Percentiles rank a stretch among this genome's conserved stretches.
These are phyloP conservation scores for Aureobasidium lini DNA, from an alignment of 2,329 filamentous ascomycete species.

Conservation along the genomic window DNA sequence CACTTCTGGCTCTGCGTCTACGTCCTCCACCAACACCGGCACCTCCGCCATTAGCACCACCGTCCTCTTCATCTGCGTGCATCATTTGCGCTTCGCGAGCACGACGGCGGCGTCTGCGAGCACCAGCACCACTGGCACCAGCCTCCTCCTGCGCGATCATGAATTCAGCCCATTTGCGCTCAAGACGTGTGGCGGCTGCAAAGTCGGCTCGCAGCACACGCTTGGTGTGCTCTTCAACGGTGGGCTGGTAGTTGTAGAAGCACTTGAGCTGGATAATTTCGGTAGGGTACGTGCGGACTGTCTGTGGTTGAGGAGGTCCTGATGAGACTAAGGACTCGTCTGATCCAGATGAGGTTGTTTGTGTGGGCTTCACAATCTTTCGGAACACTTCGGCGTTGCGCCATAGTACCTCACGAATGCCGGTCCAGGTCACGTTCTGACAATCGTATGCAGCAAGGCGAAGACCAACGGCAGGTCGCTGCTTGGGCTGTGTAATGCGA, in stretches of 20 bases:
- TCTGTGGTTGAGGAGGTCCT: background rate
- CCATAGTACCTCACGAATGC: slow-evolving; percentile 76
- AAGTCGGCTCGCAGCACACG: slow-evolving; percentile 73
- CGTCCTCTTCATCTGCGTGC: slow-evolving; percentile 75
- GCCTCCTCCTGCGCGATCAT: slow-evolving; percentile 90
- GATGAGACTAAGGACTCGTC: background rate
- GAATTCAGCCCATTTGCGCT: slow-evolving; percentile 86
- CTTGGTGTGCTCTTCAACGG: slow-evolving; percentile 87
- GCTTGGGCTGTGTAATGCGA: slow-evolving; percentile 32
- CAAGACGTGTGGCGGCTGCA: slow-evolving; percentile 65
- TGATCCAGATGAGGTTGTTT: slow-evolving; percentile 17
- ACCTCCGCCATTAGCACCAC: slow-evolving; percentile 28
- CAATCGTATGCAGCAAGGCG: slow-evolving; percentile 85
- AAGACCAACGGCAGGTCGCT: slow-evolving; percentile 49
- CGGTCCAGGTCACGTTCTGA: slow-evolving; percentile 84
- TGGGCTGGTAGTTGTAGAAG: slow-evolving; percentile 93
- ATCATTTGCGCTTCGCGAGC: slow-evolving; percentile 74
- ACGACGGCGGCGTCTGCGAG: slow-evolving; percentile 63
- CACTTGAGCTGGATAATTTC: slow-evolving; percentile 84
- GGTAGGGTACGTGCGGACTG: slow-evolving; percentile 51
- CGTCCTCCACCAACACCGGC: slow-evolving; percentile 28
- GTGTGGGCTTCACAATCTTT: slow-evolving; percentile 26
- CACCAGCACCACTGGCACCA: slow-evolving; percentile 57
- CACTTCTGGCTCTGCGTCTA: slow-evolving; percentile 40
- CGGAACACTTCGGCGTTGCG: slow-evolving; percentile 67